A percentile compares a stretch with the other conserved stretches of the same genome.
Evolutionary conservation across 345 rosid species (phyloP).

Genomic region (Moringa oleifera): DNA sequence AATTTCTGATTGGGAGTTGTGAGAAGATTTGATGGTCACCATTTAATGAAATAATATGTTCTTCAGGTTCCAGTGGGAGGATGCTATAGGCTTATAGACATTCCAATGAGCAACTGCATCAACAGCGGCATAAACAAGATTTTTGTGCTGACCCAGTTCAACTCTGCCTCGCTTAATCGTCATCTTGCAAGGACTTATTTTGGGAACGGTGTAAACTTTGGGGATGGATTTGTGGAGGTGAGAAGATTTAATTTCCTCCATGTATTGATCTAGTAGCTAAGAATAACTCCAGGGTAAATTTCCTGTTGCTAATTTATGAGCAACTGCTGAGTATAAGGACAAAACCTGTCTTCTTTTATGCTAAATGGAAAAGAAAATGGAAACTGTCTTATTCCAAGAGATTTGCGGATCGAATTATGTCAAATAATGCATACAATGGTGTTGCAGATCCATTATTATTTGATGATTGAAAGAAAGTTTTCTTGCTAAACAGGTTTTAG

Average conservation of each 20-base stretch:
- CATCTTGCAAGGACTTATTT: conserved; percentile 84
- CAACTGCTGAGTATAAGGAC: too few relatives aligned
- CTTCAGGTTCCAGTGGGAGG: conserved; percentile 91
- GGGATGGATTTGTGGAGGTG: conserved; percentile 99
- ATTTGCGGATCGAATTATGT: background rate
- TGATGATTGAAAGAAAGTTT: background rate
- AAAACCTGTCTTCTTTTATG: too few relatives aligned
- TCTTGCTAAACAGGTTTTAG: conserved; percentile 57
- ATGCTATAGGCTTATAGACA: conserved; percentile 87
- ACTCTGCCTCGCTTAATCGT: conserved; percentile 92
- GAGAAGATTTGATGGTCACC: background rate
- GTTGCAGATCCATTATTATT: background rate
- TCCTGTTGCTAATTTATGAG: background rate
- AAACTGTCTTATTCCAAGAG: background rate
- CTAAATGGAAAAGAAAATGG: background rate
- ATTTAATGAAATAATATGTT: conserved; percentile 11
- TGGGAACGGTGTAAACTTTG: conserved; percentile 89
- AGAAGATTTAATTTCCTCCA: background rate
- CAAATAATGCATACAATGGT: background rate
- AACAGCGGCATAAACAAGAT: conserved; percentile 95
- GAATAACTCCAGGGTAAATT: background rate
- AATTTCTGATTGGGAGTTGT: background rate
- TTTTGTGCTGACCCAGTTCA: conserved; percentile 88
- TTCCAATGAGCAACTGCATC: conserved; percentile 97
- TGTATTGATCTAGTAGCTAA: background rate